These are phyloP conservation scores for Yarrowia keelungensis DNA, from an alignment of 805 yeast species.

Conservation along the genomic window DNA sequence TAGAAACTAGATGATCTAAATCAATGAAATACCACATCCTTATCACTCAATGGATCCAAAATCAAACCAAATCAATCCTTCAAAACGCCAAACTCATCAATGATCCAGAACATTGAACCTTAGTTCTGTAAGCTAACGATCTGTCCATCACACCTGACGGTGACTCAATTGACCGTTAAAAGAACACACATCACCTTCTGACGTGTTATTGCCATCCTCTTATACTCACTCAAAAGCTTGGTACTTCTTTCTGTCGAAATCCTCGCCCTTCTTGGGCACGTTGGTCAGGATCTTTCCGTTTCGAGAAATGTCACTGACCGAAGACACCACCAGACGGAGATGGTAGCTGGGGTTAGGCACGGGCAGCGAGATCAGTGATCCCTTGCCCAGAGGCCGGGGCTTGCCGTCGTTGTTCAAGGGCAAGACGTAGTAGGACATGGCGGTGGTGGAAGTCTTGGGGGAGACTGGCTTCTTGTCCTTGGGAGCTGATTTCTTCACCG, in stretches of 20 bases:
- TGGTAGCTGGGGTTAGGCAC: constrained; percentile 52
- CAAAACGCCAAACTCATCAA: too few relatives aligned
- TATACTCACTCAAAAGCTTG: constrained; percentile 51
- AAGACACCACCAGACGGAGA: constrained; percentile 69
- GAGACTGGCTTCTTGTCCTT: background rate
- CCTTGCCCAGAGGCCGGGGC: constrained; percentile 49
- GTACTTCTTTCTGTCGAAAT: constrained; percentile 65
- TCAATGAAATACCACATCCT: too few relatives aligned
- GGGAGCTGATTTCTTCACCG: background rate
- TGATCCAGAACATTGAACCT: too few relatives aligned
- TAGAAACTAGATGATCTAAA: too few relatives aligned
- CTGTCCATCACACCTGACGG: too few relatives aligned
- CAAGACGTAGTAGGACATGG: constrained; percentile 41
- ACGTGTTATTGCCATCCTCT: too few relatives aligned
- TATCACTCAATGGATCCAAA: too few relatives aligned
- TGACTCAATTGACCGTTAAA: too few relatives aligned
- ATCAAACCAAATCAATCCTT: too few relatives aligned
- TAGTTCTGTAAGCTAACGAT: too few relatives aligned
- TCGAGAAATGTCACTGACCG: constrained; percentile 75
- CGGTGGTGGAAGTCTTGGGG: background rate
- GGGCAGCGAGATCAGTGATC: constrained; percentile 52
- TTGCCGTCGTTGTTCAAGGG: constrained; percentile 46
- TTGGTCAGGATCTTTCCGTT: constrained; percentile 78
- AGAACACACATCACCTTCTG: too few relatives aligned
- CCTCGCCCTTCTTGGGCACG: constrained; percentile 59